Evolutionary conservation across 805 yeast species (phyloP), one percentile per base, ranked within the genome.

Genomic region (Zygoascus ofunaensis): DNA sequence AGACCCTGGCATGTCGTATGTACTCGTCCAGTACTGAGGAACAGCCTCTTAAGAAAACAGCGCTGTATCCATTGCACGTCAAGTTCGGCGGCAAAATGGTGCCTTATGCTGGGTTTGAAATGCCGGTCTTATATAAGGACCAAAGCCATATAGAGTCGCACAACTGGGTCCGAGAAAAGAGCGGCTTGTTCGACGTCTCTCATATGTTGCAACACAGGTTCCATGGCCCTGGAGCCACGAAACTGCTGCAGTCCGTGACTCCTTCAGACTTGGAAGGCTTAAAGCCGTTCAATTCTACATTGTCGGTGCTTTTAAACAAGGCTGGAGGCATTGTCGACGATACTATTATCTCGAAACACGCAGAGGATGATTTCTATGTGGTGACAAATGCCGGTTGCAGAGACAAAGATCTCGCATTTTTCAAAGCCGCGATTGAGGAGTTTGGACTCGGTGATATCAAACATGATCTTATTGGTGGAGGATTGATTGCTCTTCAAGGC

Each of bases 381-480:
- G 98, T 92, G 4, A 89, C 97, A 35, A 92, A 92, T 64, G 98
- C 97, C 2, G 97, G 95, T 5, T 84, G 97, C 57, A 73, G 94
- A 46, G 90, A 75, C 2, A 82, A 84, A 59, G 97, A 89, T 60
- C 61, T 78, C 18, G 68, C 64, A 14, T 89, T 84, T 58, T 68
- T 90, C 51, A 66, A 70, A 33, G 57, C 65, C 1, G 81, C 82
- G 57, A 63, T 79, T 28, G 51, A 59, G 7, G 47, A 58, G 5
- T 70, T 51, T 32, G 66, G 65, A 23, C 52, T 59, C 35, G 64
- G 66, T 42, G 55, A 47, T 28, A 56, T 63, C 42, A 52, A 55
- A 19, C 60, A 65, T 32, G 64, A 59, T 40, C 55, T 55, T 3
- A 64, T 71, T 15, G 77, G 84, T 49, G 83, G 77, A 52, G 82